These are phyloP conservation scores for Syncephalastrum sp. DNA, from an alignment of 371 early-diverging fungal genomes.

Conservation along the genomic window DNA sequence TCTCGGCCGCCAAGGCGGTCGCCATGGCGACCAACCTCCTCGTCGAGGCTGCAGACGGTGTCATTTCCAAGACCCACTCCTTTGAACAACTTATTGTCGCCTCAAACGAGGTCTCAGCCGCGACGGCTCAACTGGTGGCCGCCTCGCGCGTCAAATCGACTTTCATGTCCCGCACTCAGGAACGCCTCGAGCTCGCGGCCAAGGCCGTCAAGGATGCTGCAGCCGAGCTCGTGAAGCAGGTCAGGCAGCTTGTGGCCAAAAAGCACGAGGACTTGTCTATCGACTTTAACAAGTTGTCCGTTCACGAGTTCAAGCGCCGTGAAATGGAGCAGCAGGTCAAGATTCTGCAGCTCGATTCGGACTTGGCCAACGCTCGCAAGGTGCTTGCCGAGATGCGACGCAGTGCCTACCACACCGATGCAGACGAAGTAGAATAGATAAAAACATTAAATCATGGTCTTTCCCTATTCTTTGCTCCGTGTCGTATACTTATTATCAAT, in stretches of 20 bases:
- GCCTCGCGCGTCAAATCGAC: conserved; percentile 94
- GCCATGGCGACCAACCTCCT: conserved; percentile 88
- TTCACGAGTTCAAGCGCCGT: conserved; percentile 90
- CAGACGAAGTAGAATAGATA: too few relatives aligned
- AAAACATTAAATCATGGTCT: too few relatives aligned
- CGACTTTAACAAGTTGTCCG: conserved; percentile 76
- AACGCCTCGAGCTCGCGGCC: conserved; percentile 88
- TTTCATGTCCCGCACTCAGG: conserved; percentile 89
- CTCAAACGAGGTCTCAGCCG: conserved; percentile 93
- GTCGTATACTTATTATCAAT: conserved; percentile 6
- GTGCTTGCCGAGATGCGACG: conserved; percentile 92
- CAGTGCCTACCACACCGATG: conserved; percentile 56
- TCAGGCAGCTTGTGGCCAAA: conserved; percentile 81
- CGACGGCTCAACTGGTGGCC: conserved; percentile 96
- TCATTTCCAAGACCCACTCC: conserved; percentile 87
- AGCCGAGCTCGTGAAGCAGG: conserved; percentile 89
- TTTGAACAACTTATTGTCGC: conserved; percentile 95
- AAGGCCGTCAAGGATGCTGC: conserved; percentile 92
- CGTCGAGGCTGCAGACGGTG: conserved; percentile 95
- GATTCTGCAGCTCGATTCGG: conserved; percentile 93
- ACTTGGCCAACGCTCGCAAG: conserved; percentile 81
- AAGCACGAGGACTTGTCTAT: conserved; percentile 52
- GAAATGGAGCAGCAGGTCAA: conserved; percentile 98
- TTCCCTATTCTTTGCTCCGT: too few relatives aligned
- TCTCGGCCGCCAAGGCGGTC: conserved; percentile 95